These are phyloP conservation scores for Monilinia polystroma DNA, from an alignment of 2,329 filamentous ascomycete species.

Conservation along the genomic window DNA sequence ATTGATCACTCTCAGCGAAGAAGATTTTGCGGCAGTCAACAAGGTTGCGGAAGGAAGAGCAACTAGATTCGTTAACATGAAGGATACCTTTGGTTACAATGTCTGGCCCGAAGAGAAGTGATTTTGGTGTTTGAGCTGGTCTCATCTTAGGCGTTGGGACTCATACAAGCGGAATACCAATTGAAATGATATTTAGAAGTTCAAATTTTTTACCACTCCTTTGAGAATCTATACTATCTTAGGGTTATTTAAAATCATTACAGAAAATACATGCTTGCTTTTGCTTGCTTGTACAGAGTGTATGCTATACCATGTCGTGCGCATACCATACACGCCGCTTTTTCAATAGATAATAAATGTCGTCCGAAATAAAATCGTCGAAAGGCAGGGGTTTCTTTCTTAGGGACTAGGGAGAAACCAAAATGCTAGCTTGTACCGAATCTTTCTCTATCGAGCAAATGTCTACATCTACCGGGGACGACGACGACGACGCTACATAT, in stretches of 20 bases:
- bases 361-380: too few species aligned
- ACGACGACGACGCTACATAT: too few species aligned
- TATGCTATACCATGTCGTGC: too few species aligned
- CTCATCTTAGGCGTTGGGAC: conserved; percentile 4
- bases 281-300: too few species aligned
- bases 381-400: too few species aligned
- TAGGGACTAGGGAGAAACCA: too few species aligned
- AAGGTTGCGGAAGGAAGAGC: conserved; percentile 64
- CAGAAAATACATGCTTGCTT: neutral
- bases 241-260: neutral
- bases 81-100: conserved; percentile 74
- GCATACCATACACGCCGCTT: too few species aligned
- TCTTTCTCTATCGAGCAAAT: too few species aligned
- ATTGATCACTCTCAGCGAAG: conserved; percentile 61
- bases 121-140: conserved; percentile 13
- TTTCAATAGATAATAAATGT: too few species aligned
- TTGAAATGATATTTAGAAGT: neutral
- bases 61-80: conserved; percentile 77
- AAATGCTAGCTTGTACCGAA: too few species aligned
- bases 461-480: too few species aligned
- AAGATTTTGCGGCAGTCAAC: conserved; percentile 58
- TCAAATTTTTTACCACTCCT: neutral
- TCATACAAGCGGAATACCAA: neutral
- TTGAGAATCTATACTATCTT: neutral
- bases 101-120: conserved; percentile 61